phyloP scores from a whole-genome alignment of 2,329 filamentous ascomycete genomes.

The Microcera coccophila region DNA sequence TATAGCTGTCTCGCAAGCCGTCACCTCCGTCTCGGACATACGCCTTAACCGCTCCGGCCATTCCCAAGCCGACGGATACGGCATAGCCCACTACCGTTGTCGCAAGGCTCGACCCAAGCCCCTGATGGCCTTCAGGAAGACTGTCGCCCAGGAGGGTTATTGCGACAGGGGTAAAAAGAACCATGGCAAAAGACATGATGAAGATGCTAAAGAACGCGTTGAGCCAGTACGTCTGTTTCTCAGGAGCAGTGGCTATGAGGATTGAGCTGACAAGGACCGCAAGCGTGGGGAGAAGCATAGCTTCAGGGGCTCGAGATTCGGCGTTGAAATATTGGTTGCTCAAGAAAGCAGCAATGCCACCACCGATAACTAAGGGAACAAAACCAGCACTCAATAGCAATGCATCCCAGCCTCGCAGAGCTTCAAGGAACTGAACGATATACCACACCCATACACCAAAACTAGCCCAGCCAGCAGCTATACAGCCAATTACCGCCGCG shows the following conservation, averaged over 20 bases:
- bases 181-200: conserved; percentile 24
- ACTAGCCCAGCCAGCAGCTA: conserved; percentile 16
- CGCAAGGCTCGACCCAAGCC: conserved; percentile 18
- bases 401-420: conserved; percentile 20
- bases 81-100: conserved; percentile 16
- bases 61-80: conserved; percentile 23
- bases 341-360: conserved; percentile 13
- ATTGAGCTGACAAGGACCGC: conserved; percentile 18
- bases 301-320: conserved; percentile 15
- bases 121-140: conserved; percentile 22
- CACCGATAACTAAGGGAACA: conserved; percentile 19
- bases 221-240: conserved; percentile 23
- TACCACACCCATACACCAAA: conserved; percentile 28
- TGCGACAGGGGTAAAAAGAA: conserved; percentile 19
- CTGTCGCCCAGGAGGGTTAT: conserved; percentile 17
- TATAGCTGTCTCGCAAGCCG: conserved; percentile 15
- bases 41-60: conserved; percentile 24
- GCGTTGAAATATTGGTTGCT: conserved; percentile 16
- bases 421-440: conserved; percentile 21
- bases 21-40: conserved; percentile 8
- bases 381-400: conserved; percentile 20
- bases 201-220: conserved; percentile 24
- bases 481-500: conserved; percentile 15
- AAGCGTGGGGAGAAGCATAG: conserved; percentile 16
- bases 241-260: conserved; percentile 22